These are phyloP conservation scores for Myxozyma mucilagina DNA, from an alignment of 805 yeast genomes.

Conservation along the genomic window DNA sequence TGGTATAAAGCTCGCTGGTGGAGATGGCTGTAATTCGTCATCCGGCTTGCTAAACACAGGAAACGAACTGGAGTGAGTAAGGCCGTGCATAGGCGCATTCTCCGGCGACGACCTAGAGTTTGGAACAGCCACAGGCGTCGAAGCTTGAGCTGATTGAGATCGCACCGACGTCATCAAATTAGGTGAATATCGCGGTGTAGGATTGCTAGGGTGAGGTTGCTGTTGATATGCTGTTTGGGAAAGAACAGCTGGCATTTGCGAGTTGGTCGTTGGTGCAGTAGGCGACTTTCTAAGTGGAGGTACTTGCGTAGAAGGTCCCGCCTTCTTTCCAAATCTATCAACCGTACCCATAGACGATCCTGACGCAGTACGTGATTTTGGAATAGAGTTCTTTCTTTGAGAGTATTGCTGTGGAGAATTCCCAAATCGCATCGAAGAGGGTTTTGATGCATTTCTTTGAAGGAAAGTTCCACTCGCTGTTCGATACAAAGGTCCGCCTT, in stretches of 20 bases:
- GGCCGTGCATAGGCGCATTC: background rate
- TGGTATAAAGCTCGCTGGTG: background rate
- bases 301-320: background rate
- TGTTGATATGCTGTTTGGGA: background rate
- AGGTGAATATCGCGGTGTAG: background rate
- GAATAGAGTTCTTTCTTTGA: background rate
- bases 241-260: background rate
- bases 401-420: background rate
- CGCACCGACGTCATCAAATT: background rate
- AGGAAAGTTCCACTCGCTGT: conserved; percentile 9
- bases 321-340: background rate
- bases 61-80: background rate
- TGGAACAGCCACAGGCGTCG: background rate
- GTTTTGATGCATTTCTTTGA: conserved; percentile 2
- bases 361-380: background rate
- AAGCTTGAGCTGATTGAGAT: background rate
- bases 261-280: background rate
- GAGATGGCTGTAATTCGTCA: background rate
- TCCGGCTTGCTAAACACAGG: background rate
- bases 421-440: background rate
- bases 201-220: conserved; percentile 5
- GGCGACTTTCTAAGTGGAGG: background rate
- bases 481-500: background rate
- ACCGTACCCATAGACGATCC: background rate
- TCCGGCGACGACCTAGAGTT: background rate